phyloP scores from a whole-genome alignment of 495 filamentous ascomycete genomes.

The Penicillium paradoxum region DNA sequence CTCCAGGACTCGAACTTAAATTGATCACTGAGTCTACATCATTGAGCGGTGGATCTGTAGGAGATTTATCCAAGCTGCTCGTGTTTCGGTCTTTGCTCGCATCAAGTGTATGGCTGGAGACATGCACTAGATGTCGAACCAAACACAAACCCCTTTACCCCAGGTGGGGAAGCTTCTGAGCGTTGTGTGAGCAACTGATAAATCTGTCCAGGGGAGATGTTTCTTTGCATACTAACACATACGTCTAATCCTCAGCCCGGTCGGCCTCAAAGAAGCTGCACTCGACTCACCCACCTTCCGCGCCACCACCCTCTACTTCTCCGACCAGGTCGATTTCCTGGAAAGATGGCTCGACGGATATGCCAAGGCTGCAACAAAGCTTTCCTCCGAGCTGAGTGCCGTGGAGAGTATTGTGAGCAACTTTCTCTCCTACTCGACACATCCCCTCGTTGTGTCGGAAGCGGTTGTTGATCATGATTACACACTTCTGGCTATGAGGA shows the following conservation, averaged over 20 bases:
- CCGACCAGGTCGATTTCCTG: conserved; percentile 84
- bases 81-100: conserved; percentile 16
- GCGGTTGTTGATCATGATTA: conserved; percentile 92
- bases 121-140: conserved; percentile 46
- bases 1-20: conserved; percentile 11
- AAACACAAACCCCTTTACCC: conserved; percentile 41
- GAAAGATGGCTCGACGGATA: conserved; percentile 94
- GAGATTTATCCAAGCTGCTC: conserved; percentile 3
- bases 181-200: conserved; percentile 43
- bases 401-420: conserved; percentile 65
- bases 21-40: background rate
- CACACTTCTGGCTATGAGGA: conserved; percentile 77
- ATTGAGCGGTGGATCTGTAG: background rate
- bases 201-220: background rate
- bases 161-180: conserved; percentile 52
- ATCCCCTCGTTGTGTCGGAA: conserved; percentile 68
- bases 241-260: conserved; percentile 52
- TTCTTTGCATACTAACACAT: conserved; percentile 12
- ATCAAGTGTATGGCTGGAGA: conserved; percentile 37
- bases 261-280: conserved; percentile 86
- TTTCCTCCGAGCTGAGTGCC: conserved; percentile 65
- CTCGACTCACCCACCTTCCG: conserved; percentile 96
- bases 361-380: conserved; percentile 68
- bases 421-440: conserved; percentile 67
- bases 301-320: conserved; percentile 79